Base-by-base conservation (phyloP, 306 rosid genomes). In the Trichosanthes truncata region DNA sequence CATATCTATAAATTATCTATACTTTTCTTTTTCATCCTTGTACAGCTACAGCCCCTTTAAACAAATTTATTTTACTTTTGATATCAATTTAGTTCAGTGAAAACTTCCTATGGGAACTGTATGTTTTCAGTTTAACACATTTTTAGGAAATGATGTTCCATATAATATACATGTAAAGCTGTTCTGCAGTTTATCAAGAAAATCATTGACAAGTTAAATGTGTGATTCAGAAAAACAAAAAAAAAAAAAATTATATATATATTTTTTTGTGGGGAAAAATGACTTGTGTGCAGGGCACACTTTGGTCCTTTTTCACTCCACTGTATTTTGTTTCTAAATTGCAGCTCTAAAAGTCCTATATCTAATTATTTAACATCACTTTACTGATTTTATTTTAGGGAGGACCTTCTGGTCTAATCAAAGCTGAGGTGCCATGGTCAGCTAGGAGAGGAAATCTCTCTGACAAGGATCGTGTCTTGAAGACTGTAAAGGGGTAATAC, bases 341-440 rank as follows among this genome's bases (percentile, higher is more conserved):
- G 56, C 33, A 4, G 77, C 61, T 78, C 75, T 51, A 53, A 69
- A 41, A 38, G 11, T 26, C 56, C 13, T 80, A 38, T 81, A 55
- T 78, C 75, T 14, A 46, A 12, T 46, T 45, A 78, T 17, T 62
- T 59, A 4, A 31, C n/a, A 49, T 57, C 21, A 43, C 23, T 53
- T 52, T 36, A 53, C 29, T 53, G 26, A 43, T 53, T 78, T 79
- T 74, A 29, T 88, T 77, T 78, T 86, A 93, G 98, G 97, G 91
- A 73, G 97, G 94, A 78, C 86, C 97, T 73, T 83, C 91, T n/a
- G 82, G 91, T 57, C 83, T 96, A 67, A 86, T 88, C 81, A 96
- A 93, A 86, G 99, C 98, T 46, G 97, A 90, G 75, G 92, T 90
- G 74, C 99, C 98, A 60, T 96, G 99, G 99, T 96, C 99, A 65